A percentile compares a stretch with the other conserved stretches of the same genome.
These are phyloP conservation scores for Thielaviopsis euricoi DNA, from an alignment of 2,329 filamentous ascomycete genomes.

Conservation along the genomic window DNA sequence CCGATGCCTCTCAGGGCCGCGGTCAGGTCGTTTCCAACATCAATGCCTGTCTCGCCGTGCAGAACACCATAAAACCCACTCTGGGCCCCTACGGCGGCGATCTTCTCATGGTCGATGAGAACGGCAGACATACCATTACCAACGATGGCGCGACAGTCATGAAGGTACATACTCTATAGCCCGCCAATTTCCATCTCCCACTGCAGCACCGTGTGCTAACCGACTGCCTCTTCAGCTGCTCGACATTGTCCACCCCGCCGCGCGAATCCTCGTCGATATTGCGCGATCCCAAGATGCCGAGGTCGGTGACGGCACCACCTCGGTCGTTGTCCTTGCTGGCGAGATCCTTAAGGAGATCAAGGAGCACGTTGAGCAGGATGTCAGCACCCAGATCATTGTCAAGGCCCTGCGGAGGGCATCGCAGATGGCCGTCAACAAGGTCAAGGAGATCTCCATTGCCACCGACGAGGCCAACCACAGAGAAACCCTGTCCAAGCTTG, in stretches of 20 bases:
- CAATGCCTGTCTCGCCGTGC: slow-evolving; percentile 91
- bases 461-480: slow-evolving; percentile 68
- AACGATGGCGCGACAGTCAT: slow-evolving; percentile 98
- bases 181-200: slow-evolving; percentile 12
- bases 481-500: slow-evolving; percentile 78
- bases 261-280: slow-evolving; percentile 93
- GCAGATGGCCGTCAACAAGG: slow-evolving; percentile 89
- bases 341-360: slow-evolving; percentile 95
- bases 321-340: slow-evolving; percentile 90
- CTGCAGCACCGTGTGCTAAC: not conserved
- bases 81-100: slow-evolving; percentile 95
- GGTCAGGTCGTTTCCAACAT: slow-evolving; percentile 96
- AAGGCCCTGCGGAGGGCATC: slow-evolving; percentile 85
- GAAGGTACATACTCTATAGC: slow-evolving; percentile 45
- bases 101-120: slow-evolving; percentile 85
- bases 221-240: slow-evolving; percentile 47
- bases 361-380: slow-evolving; percentile 88
- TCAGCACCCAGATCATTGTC: slow-evolving; percentile 94
- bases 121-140: slow-evolving; percentile 92
- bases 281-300: slow-evolving; percentile 97
- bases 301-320: slow-evolving; percentile 95
- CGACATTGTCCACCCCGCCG: slow-evolving; percentile 95
- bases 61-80: slow-evolving; percentile 88
- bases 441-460: slow-evolving; percentile 90
- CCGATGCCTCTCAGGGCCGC: slow-evolving; percentile 92